These are phyloP conservation scores for Gnomoniopsis sp. DNA, from an alignment of 2,329 filamentous ascomycete species.

Conservation along the genomic window DNA sequence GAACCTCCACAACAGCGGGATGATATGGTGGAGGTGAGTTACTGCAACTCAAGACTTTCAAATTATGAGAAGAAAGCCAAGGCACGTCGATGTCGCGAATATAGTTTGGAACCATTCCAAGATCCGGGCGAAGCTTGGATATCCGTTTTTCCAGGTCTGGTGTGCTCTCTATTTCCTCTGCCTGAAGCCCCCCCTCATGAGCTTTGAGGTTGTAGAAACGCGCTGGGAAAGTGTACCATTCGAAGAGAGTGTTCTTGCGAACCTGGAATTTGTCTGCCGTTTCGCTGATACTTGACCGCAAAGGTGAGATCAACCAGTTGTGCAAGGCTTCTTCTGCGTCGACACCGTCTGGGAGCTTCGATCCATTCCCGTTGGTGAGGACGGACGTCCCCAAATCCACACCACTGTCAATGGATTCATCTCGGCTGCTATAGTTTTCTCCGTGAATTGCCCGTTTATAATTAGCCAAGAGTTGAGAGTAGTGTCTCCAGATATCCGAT, in stretches of 20 bases:
- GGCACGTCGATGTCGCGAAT: constrained; percentile 6
- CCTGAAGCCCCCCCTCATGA: neutral
- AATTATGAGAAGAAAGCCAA: neutral
- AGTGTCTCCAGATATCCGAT: neutral
- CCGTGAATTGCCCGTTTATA: neutral
- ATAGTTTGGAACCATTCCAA: constrained; percentile 1
- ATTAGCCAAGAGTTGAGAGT: neutral
- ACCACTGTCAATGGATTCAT: constrained; percentile 7
- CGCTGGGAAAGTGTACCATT: constrained; percentile 1
- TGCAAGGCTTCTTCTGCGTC: neutral
- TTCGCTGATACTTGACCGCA: neutral
- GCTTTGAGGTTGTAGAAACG: constrained; percentile 2
- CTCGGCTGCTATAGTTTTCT: neutral
- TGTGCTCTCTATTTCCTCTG: neutral
- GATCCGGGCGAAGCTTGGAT: neutral
- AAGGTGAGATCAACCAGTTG: neutral
- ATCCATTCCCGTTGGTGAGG: neutral
- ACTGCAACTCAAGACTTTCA: neutral
- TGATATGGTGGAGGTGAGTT: constrained; percentile 4
- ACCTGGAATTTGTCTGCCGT: no score
- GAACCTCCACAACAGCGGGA: neutral
- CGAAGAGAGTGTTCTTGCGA: neutral
- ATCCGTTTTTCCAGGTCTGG: constrained; percentile 1
- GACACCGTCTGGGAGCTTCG: neutral
- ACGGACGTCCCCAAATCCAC: neutral